Conservation (phyloP, 148 eudicot species). For the Camellia granthamiana region DNA sequence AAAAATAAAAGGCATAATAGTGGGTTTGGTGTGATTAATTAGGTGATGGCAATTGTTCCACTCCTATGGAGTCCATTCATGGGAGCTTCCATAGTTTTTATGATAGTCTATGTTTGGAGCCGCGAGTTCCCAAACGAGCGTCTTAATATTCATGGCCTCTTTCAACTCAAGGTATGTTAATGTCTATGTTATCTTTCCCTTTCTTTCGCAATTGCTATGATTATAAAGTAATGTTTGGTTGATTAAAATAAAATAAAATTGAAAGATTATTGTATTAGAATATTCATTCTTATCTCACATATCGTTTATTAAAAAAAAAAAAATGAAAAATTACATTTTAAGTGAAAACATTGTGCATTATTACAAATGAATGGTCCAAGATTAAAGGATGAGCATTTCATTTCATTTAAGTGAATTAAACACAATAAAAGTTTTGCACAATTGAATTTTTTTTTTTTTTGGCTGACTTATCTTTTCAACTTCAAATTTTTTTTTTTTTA, state of each 20-base stretch:
- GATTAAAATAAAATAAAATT: too few relatives aligned
- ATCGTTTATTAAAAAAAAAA: conserved; percentile 6
- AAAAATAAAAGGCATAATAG: too few relatives aligned
- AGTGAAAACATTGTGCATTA: neutral
- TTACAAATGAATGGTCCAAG: too few relatives aligned
- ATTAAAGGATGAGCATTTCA: neutral
- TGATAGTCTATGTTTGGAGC: conserved; percentile 40
- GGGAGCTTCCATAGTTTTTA: conserved; percentile 39
- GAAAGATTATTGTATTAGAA: too few relatives aligned
- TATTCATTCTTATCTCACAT: neutral
- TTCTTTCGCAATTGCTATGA: neutral
- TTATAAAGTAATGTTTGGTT: neutral
- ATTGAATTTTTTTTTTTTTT: too few relatives aligned
- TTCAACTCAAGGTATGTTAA: conserved; percentile 31
- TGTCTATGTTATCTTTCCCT: neutral
- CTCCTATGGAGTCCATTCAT: conserved; percentile 21
- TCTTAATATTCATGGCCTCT: conserved; percentile 33
- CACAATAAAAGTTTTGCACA: neutral
- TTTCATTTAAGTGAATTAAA: too few relatives aligned
- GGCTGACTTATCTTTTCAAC: neutral
- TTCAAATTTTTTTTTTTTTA: too few relatives aligned
- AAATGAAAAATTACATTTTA: neutral
- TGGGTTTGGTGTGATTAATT: neutral
- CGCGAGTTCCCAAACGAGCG: conserved; percentile 41
- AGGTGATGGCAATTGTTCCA: conserved; percentile 34